Conservation (phyloP, 1,284 basidiomycete genomes). For the Apiotrichum sp. region DNA sequence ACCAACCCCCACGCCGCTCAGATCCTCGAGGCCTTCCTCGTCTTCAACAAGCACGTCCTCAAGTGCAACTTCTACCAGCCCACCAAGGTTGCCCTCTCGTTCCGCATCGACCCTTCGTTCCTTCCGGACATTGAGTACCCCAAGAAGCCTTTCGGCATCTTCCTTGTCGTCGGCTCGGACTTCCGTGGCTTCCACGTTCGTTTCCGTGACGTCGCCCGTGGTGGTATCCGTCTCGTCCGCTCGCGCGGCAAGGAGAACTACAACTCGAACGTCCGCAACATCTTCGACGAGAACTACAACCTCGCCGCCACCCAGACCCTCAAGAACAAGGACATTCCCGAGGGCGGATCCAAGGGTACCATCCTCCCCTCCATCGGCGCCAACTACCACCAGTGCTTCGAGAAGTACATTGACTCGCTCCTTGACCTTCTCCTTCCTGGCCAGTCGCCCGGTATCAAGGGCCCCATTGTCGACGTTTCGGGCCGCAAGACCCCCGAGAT, state of each 20-base stretch:
- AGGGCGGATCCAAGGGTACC: conserved; percentile 93
- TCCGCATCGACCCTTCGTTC: conserved; percentile 90
- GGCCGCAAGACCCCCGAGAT: conserved; percentile 71
- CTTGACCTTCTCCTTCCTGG: conserved; percentile 89
- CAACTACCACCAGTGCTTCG: conserved; percentile 78
- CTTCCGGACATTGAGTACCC: conserved; percentile 93
- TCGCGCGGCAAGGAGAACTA: conserved; percentile 95
- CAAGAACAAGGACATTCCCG: conserved; percentile 98
- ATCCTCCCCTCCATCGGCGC: conserved; percentile 90
- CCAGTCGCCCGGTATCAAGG: conserved; percentile 91
- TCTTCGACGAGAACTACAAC: conserved; percentile 99
- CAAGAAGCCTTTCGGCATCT: conserved; percentile 82
- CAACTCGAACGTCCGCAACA: conserved; percentile 89
- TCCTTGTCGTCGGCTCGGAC: conserved; percentile 89
- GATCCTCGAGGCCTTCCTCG: conserved; percentile 85
- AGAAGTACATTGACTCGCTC: conserved; percentile 94
- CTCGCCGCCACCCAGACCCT: conserved; percentile 93
- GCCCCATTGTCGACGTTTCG: conserved; percentile 76
- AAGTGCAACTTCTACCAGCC: conserved; percentile 99
- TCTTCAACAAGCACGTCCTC: conserved; percentile 96
- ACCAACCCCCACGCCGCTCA: conserved; percentile 87
- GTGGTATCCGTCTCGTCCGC: conserved; percentile 93
- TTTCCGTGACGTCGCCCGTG: conserved; percentile 95
- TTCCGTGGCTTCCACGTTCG: conserved; percentile 98
- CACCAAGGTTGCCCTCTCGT: conserved; percentile 74